These are phyloP conservation scores for Dysphania ambrosioides DNA, from an alignment of 148 eudicot genomes.

Conservation along the genomic window DNA sequence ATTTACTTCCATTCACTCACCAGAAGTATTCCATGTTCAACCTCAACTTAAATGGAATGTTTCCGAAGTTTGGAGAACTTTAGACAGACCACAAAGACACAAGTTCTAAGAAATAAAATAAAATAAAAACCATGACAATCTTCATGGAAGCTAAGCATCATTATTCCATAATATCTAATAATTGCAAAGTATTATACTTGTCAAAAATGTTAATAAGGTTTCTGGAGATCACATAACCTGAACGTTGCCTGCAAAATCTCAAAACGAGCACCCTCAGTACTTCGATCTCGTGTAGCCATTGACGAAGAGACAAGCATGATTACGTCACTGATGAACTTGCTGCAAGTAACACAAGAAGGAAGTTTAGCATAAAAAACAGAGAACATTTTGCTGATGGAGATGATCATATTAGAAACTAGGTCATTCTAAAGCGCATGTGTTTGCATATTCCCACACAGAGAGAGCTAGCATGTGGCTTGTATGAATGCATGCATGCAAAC, in stretches of 20 bases:
- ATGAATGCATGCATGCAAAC: no score
- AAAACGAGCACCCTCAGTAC: constrained; percentile 86
- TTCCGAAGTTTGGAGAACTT: not conserved
- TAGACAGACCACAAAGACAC: not conserved
- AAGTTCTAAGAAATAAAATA: not conserved
- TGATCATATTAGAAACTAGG: not conserved
- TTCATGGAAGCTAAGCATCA: not conserved
- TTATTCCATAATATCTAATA: not conserved
- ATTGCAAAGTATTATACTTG: not conserved
- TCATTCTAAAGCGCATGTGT: not conserved
- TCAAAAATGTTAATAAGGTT: not conserved
- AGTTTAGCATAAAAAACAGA: constrained; percentile 1
- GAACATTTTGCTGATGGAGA: not conserved
- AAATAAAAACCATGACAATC: not conserved
- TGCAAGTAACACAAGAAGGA: constrained; percentile 35
- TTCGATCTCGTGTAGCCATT: constrained; percentile 62
- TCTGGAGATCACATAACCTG: constrained; percentile 44
- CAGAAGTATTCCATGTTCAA: not conserved
- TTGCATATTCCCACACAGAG: not conserved
- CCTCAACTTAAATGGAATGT: not conserved
- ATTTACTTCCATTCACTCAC: not conserved
- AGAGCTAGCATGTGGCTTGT: not conserved
- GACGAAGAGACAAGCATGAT: constrained; percentile 81
- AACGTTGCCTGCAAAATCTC: constrained; percentile 72
- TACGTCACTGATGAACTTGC: constrained; percentile 84